Percentiles rank a stretch among this genome's conserved stretches.
These are phyloP conservation scores for Astragalus membranaceus DNA, from an alignment of 306 rosid species.

Conservation along the genomic window DNA sequence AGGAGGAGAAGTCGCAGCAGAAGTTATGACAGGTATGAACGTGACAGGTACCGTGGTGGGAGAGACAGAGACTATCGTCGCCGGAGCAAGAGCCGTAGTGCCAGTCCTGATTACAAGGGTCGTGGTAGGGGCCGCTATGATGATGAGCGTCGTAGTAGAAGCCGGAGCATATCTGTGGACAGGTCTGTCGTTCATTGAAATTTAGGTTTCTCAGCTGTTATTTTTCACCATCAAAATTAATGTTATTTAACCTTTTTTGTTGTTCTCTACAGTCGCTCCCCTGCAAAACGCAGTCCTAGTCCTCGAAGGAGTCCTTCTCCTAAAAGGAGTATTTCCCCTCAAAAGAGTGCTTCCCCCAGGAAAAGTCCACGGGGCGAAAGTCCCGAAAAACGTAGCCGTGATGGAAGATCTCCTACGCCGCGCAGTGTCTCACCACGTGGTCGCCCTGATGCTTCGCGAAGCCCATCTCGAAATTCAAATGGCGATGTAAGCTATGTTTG, in stretches of 20 bases:
- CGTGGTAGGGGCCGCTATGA: slow-evolving; percentile 58
- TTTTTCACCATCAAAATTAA: background rate
- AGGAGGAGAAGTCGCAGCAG: slow-evolving; percentile 72
- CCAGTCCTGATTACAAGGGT: slow-evolving; percentile 59
- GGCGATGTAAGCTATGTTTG: slow-evolving; percentile 54
- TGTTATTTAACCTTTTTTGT: background rate
- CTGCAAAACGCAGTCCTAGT: slow-evolving; percentile 45
- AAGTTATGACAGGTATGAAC: slow-evolving; percentile 60
- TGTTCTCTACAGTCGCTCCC: slow-evolving; percentile 49
- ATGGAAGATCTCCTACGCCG: slow-evolving; percentile 43
- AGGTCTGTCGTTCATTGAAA: slow-evolving; percentile 34
- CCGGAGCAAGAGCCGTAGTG: slow-evolving; percentile 70
- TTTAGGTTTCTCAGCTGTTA: background rate
- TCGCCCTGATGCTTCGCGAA: slow-evolving; percentile 44
- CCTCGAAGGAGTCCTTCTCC: slow-evolving; percentile 56
- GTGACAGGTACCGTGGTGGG: slow-evolving; percentile 53
- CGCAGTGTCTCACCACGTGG: slow-evolving; percentile 55
- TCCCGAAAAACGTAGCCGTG: slow-evolving; percentile 42
- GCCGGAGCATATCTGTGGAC: slow-evolving; percentile 58
- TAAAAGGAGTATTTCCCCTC: slow-evolving; percentile 44
- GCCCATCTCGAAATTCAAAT: slow-evolving; percentile 49
- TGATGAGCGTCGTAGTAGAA: slow-evolving; percentile 53
- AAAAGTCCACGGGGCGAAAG: slow-evolving; percentile 50
- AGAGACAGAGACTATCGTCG: slow-evolving; percentile 49
- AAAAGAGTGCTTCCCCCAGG: slow-evolving; percentile 40